phyloP scores from a whole-genome alignment of 306 rosid genomes.

The Trichosanthes cucumerina region DNA sequence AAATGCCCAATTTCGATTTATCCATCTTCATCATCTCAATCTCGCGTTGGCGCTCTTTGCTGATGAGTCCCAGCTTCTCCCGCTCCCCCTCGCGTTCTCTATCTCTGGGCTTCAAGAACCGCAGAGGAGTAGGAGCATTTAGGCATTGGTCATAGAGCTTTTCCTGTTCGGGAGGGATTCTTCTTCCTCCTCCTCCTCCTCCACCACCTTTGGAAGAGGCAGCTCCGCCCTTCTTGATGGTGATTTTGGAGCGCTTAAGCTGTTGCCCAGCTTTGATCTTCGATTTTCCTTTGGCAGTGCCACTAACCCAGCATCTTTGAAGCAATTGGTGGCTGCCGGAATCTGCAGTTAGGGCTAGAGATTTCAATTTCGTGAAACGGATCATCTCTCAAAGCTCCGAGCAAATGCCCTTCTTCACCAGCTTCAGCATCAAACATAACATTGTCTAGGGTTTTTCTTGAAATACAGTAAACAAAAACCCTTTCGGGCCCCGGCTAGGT shows the following conservation, averaged over 20 bases:
- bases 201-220: conserved; percentile 14
- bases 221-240: conserved; percentile 25
- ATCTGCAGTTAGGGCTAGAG: conserved; percentile 7
- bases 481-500: neutral
- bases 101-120: conserved; percentile 32
- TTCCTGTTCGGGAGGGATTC: conserved; percentile 41
- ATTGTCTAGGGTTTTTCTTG: neutral
- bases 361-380: conserved; percentile 21
- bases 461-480: neutral
- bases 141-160: conserved; percentile 49
- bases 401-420: neutral
- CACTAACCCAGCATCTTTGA: conserved; percentile 37
- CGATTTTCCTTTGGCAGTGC: conserved; percentile 44
- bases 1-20: conserved; percentile 26
- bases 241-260: conserved; percentile 33
- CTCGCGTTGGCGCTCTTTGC: conserved; percentile 74
- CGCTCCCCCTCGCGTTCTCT: conserved; percentile 55
- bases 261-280: conserved; percentile 24
- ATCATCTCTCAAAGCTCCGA: conserved; percentile 17
- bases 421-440: neutral
- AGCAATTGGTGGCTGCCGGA: conserved; percentile 23
- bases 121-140: conserved; percentile 62
- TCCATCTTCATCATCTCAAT: conserved; percentile 45
- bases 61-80: conserved; percentile 68
- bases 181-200: conserved; percentile 29